Conservation (phyloP, 169 alveolate species). For the Eimeria necatrix region DNA sequence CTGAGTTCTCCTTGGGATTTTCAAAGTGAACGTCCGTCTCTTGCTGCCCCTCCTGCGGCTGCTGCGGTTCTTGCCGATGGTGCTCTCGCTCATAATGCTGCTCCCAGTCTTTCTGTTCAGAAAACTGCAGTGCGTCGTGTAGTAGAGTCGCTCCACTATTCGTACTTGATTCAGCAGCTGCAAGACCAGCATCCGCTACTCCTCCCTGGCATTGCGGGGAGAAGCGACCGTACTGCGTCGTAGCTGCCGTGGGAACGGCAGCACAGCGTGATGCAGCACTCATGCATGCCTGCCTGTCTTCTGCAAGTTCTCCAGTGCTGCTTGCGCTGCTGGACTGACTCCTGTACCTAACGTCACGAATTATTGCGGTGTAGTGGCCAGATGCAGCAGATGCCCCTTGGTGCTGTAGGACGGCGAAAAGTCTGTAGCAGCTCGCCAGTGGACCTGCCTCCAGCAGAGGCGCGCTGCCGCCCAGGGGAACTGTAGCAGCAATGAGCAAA, state of each 20-base stretch:
- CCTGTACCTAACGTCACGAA: slow-evolving; percentile 66
- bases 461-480: slow-evolving; percentile 39
- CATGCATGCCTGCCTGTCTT: background rate
- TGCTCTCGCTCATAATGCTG: background rate
- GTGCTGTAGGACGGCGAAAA: slow-evolving; percentile 74
- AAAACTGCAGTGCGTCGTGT: background rate
- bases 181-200: background rate
- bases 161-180: background rate
- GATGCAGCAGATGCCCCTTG: slow-evolving; percentile 79
- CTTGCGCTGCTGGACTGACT: slow-evolving; percentile 28
- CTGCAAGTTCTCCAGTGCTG: background rate
- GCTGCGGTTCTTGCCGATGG: background rate
- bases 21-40: background rate
- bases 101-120: background rate
- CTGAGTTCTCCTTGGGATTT: background rate
- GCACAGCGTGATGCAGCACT: background rate
- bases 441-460: slow-evolving; percentile 44
- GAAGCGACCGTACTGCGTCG: background rate
- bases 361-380: slow-evolving; percentile 78
- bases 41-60: background rate
- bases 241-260: background rate
- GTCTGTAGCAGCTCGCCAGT: slow-evolving; percentile 56
- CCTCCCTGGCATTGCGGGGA: background rate
- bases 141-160: background rate
- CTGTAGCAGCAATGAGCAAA: background rate